A percentile compares a stretch with the other conserved stretches of the same genome.
Evolutionary conservation across 306 rosid genomes (phyloP).

Genomic region (Urtica urens): DNA sequence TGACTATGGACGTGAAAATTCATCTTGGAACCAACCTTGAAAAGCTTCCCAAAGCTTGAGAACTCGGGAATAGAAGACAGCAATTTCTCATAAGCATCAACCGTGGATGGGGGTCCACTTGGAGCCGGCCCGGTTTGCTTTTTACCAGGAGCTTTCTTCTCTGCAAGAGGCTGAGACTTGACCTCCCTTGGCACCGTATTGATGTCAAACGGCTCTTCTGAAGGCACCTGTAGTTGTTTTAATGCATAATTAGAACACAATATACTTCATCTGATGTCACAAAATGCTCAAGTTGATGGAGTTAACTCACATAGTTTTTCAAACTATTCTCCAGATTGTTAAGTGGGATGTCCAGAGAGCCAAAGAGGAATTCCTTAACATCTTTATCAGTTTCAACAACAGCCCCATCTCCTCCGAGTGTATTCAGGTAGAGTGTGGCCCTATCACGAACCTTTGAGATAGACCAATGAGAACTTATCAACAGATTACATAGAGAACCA

Average conservation of each 20-base stretch:
- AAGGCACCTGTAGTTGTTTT: conserved; percentile 60
- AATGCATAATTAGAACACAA: conserved; percentile 23
- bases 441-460: conserved; percentile 83
- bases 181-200: conserved; percentile 73
- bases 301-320: conserved; percentile 58
- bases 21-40: conserved; percentile 54
- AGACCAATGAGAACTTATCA: background rate
- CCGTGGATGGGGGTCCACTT: conserved; percentile 56
- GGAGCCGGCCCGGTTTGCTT: conserved; percentile 84
- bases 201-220: conserved; percentile 80
- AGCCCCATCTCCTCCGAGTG: conserved; percentile 72
- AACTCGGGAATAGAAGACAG: conserved; percentile 68
- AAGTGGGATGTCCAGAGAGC: conserved; percentile 79
- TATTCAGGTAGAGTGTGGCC: conserved; percentile 80
- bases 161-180: conserved; percentile 80
- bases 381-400: conserved; percentile 65
- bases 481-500: no score
- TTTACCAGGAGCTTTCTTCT: conserved; percentile 89
- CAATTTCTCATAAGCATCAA: conserved; percentile 70
- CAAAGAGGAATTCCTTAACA: conserved; percentile 65
- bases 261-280: conserved; percentile 7
- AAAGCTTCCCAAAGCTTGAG: conserved; percentile 67
- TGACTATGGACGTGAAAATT: background rate
- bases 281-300: conserved; percentile 11
- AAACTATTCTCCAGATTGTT: conserved; percentile 80